Conservation (phyloP, 129 eudicot genomes). For the Centrapalus pauciflorus region DNA sequence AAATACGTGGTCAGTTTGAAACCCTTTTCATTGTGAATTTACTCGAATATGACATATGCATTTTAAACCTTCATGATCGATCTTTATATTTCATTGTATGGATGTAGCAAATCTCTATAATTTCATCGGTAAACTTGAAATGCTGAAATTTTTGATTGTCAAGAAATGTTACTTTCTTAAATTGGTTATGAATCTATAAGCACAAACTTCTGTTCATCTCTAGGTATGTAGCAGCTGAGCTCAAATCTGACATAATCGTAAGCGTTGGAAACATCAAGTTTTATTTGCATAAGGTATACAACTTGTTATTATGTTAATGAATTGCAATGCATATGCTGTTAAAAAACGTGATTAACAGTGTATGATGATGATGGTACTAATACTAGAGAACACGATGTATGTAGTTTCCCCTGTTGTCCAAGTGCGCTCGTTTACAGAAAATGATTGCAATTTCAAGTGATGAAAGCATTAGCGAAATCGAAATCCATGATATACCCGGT, state of each 20-base stretch:
- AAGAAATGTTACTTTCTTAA: neutral
- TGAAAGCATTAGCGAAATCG: slow-evolving; percentile 43
- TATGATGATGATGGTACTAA: neutral
- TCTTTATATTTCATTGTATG: slow-evolving; percentile 2
- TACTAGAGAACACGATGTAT: slow-evolving; percentile 4
- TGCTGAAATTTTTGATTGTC: neutral
- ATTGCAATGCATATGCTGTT: too few species aligned
- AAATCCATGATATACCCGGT: slow-evolving; percentile 70
- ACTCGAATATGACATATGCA: neutral
- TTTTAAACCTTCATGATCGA: neutral
- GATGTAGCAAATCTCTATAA: neutral
- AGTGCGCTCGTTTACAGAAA: slow-evolving; percentile 68
- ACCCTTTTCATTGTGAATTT: neutral
- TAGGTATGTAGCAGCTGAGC: slow-evolving; percentile 84
- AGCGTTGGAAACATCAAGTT: slow-evolving; percentile 71
- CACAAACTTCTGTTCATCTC: neutral
- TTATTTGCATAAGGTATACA: slow-evolving; percentile 78
- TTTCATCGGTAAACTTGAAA: neutral
- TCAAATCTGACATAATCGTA: slow-evolving; percentile 60
- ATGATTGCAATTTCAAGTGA: slow-evolving; percentile 37
- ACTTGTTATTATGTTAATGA: too few species aligned
- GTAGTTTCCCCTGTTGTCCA: slow-evolving; percentile 88
- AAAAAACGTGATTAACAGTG: neutral
- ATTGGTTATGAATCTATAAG: neutral
- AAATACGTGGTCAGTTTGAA: slow-evolving; percentile 50